These are phyloP conservation scores for Bonia amplexicaulis DNA, from an alignment of 176 grass and related monocot genomes.

Conservation along the genomic window DNA sequence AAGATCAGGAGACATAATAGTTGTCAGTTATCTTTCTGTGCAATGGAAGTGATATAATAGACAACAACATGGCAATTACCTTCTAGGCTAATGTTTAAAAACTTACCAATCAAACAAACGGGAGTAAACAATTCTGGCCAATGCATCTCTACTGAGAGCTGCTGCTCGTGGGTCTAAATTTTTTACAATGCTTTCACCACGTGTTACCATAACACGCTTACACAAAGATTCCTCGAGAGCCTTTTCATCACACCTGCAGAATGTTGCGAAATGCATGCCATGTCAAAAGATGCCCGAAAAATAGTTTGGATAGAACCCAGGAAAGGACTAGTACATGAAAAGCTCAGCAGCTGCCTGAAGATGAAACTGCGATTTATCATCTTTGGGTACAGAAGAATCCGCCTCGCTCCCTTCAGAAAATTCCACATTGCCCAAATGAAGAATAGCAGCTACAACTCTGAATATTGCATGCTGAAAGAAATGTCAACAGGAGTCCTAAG, in stretches of 20 bases:
- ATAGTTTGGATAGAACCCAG: constrained; percentile 21
- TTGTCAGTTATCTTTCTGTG: not conserved
- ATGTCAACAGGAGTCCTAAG: not conserved
- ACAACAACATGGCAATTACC: constrained; percentile 11
- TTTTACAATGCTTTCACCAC: constrained; percentile 85
- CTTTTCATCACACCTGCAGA: constrained; percentile 75
- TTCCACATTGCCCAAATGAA: constrained; percentile 93
- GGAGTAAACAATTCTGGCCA: constrained; percentile 94
- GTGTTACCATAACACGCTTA: constrained; percentile 85
- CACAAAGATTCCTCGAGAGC: constrained; percentile 83
- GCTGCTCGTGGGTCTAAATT: constrained; percentile 73
- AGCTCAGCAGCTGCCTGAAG: constrained; percentile 87
- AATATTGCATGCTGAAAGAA: constrained; percentile 83
- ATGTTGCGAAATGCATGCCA: constrained; percentile 33
- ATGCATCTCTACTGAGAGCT: constrained; percentile 89
- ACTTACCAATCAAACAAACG: constrained; percentile 94
- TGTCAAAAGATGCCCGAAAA: not conserved
- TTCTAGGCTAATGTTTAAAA: constrained; percentile 21
- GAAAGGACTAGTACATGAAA: constrained; percentile 67
- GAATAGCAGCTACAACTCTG: constrained; percentile 93
- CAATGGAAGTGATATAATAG: not conserved
- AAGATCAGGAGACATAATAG: constrained; percentile 14
- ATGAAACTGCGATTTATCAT: constrained; percentile 84
- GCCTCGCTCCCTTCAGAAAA: constrained; percentile 82
- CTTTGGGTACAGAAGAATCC: constrained; percentile 84